phyloP scores from a whole-genome alignment of 768 basidiomycete genomes.

The Tulasnella sp. region DNA sequence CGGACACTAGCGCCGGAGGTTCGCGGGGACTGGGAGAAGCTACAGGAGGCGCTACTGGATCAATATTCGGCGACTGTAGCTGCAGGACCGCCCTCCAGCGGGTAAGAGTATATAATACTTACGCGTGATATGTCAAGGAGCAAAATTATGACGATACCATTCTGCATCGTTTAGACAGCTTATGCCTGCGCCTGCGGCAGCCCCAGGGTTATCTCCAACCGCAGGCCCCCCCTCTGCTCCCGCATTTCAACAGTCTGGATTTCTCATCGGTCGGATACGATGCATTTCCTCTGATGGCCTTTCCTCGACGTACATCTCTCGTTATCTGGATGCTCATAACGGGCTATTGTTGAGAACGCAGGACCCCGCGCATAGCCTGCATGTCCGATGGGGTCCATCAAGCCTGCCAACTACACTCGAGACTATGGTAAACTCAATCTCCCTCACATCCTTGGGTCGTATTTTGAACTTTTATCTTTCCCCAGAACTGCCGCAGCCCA shows the following conservation, averaged over 20 bases:
- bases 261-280: not conserved
- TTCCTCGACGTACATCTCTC: not conserved
- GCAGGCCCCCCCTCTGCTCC: not conserved
- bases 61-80: not conserved
- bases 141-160: not conserved
- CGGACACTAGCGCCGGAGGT: not conserved
- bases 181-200: not conserved
- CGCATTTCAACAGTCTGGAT: not conserved
- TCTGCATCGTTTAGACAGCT: not conserved
- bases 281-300: not conserved
- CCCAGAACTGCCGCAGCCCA: not conserved
- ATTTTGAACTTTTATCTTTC: too few relatives aligned
- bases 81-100: too few relatives aligned
- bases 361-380: not conserved
- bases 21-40: not conserved
- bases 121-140: too few relatives aligned
- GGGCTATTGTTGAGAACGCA: not conserved
- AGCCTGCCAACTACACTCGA: not conserved
- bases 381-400: not conserved
- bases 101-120: not conserved
- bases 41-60: slow-evolving; percentile 5
- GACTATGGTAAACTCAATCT: not conserved
- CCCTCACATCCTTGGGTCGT: too few relatives aligned
- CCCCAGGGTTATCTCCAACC: not conserved
- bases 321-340: not conserved